Conservation (phyloP, 805 yeast genomes). For the Kodamaea leandrae region DNA sequence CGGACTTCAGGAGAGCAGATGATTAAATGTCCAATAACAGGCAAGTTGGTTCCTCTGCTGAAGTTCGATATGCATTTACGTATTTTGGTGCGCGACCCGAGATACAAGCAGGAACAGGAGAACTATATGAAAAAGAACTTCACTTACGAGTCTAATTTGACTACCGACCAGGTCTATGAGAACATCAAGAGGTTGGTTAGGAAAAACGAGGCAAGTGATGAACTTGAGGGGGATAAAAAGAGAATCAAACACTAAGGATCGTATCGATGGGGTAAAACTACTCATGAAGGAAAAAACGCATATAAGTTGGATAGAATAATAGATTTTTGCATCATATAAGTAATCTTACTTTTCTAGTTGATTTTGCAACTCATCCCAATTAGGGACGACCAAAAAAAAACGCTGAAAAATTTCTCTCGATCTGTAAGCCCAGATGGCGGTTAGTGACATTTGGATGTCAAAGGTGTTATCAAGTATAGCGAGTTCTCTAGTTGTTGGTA, state of each 20-base stretch:
- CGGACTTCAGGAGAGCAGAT: conserved; percentile 23
- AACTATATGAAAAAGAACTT: conserved; percentile 58
- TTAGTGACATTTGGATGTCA: too few relatives aligned
- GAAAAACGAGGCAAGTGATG: conserved; percentile 12
- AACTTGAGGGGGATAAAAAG: conserved; percentile 6
- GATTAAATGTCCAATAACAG: conserved; percentile 79
- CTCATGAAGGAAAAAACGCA: too few relatives aligned
- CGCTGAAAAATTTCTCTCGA: too few relatives aligned
- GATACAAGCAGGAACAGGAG: conserved; percentile 65
- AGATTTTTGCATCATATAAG: too few relatives aligned
- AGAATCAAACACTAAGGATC: conserved; percentile 2
- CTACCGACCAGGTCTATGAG: conserved; percentile 57
- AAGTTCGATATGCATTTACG: conserved; percentile 71
- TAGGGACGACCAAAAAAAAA: background rate
- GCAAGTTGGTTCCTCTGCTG: conserved; percentile 63
- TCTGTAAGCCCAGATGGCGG: too few relatives aligned
- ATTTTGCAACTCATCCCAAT: background rate
- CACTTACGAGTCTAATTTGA: conserved; percentile 44
- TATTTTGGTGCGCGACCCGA: conserved; percentile 71
- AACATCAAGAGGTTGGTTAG: conserved; percentile 46
- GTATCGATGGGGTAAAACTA: background rate
- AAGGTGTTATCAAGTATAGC: too few relatives aligned
- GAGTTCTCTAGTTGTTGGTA: too few relatives aligned
- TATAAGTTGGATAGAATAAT: too few relatives aligned
- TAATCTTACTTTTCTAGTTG: too few relatives aligned